phyloP scores from a whole-genome alignment of 2,329 filamentous ascomycete genomes.

The Fusarium neocosmosporiellum region DNA sequence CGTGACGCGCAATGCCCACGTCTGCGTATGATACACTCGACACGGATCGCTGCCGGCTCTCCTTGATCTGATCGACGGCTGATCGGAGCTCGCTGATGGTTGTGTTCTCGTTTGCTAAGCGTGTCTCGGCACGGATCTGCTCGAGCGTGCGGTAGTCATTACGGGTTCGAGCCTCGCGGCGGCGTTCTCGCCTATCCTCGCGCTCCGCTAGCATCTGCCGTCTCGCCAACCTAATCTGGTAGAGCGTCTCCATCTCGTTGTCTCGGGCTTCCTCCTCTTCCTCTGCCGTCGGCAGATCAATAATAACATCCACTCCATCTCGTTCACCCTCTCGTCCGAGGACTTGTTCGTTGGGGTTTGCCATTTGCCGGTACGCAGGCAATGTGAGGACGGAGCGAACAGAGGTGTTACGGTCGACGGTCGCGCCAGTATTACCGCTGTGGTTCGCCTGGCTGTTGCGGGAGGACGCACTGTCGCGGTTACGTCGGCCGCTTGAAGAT shows the following conservation, averaged over 20 bases:
- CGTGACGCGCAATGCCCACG: slow-evolving; percentile 79
- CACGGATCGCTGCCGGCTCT: slow-evolving; percentile 72
- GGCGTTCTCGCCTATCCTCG: slow-evolving; percentile 76
- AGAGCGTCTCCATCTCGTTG: slow-evolving; percentile 91
- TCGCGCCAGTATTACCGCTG: slow-evolving; percentile 45
- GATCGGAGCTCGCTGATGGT: slow-evolving; percentile 67
- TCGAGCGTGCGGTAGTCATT: slow-evolving; percentile 78
- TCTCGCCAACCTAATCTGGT: slow-evolving; percentile 85
- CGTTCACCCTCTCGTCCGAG: slow-evolving; percentile 91
- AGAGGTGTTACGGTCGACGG: slow-evolving; percentile 84
- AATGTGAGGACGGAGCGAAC: slow-evolving; percentile 95
- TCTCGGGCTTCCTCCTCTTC: slow-evolving; percentile 84
- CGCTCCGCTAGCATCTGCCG: slow-evolving; percentile 81
- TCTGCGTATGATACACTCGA: slow-evolving; percentile 83
- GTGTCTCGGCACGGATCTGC: slow-evolving; percentile 69
- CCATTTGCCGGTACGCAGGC: slow-evolving; percentile 81
- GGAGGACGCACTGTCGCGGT: slow-evolving; percentile 23
- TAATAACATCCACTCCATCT: slow-evolving; percentile 88
- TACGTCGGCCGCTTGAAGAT: slow-evolving; percentile 24
- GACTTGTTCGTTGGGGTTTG: slow-evolving; percentile 81
- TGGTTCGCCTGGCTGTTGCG: slow-evolving; percentile 11
- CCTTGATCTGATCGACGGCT: slow-evolving; percentile 67
- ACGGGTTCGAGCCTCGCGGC: slow-evolving; percentile 77
- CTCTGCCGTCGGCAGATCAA: slow-evolving; percentile 85
- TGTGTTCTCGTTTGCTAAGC: slow-evolving; percentile 59